Conservation (phyloP, 129 eudicot species). For the Ambrosia artemisiifolia region DNA sequence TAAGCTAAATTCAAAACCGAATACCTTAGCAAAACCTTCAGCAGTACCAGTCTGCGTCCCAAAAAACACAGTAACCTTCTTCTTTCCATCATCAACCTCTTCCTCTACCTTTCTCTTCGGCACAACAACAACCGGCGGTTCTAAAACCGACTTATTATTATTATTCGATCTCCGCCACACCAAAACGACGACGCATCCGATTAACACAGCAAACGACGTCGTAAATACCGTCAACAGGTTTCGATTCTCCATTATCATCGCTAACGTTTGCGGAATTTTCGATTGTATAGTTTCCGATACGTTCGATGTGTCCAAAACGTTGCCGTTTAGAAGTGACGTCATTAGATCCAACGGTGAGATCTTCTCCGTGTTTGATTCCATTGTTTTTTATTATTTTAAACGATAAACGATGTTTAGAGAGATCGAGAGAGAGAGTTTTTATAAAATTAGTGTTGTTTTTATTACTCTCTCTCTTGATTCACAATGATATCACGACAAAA, state of each 20-base stretch:
- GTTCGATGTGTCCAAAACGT: slow-evolving; percentile 36
- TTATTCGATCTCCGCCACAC: slow-evolving; percentile 63
- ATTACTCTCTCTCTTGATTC: no score
- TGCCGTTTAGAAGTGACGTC: slow-evolving; percentile 56
- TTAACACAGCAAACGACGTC: slow-evolving; percentile 68
- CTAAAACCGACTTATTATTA: slow-evolving; percentile 34
- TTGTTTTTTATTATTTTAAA: no score
- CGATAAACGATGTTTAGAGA: no score
- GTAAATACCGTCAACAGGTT: slow-evolving; percentile 64
- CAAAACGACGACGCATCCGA: slow-evolving; percentile 58
- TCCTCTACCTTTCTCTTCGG: slow-evolving; percentile 52
- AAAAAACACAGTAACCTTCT: slow-evolving; percentile 52
- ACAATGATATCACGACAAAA: no score
- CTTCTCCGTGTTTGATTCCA: slow-evolving; percentile 63
- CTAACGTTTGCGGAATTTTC: slow-evolving; percentile 11
- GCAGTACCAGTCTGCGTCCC: slow-evolving; percentile 95
- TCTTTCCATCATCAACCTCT: slow-evolving; percentile 59
- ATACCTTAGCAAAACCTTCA: slow-evolving; percentile 83
- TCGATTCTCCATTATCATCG: slow-evolving; percentile 50
- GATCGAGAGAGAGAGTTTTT: not conserved
- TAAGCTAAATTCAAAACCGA: no score
- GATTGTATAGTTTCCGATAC: slow-evolving; percentile 40
- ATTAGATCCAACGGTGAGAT: slow-evolving; percentile 70
- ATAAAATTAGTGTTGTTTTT: no score
- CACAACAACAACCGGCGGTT: slow-evolving; percentile 33